Percentiles rank a stretch among this genome's conserved stretches.
phyloP scores from a whole-genome alignment of 2,329 filamentous ascomycete species.

The Fusarium sp. region DNA sequence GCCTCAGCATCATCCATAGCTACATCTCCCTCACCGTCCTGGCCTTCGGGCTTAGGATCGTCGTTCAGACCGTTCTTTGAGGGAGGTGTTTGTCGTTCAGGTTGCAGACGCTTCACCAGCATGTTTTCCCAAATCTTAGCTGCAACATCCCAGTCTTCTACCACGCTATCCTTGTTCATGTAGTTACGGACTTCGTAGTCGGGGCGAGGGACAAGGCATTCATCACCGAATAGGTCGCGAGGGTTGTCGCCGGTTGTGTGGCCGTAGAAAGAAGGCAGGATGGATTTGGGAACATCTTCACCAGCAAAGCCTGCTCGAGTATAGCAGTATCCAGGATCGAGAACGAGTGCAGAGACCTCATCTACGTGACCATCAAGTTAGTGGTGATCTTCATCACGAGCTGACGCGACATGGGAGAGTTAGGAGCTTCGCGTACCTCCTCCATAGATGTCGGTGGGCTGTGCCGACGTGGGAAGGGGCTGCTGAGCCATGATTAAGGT shows the following conservation, averaged over 20 bases:
- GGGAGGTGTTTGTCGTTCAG: constrained; percentile 77
- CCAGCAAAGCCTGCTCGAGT: constrained; percentile 97
- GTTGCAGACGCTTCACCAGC: constrained; percentile 89
- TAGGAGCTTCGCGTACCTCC: constrained; percentile 64
- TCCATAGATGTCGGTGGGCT: constrained; percentile 75
- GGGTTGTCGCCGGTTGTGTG: constrained; percentile 64
- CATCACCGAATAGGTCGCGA: constrained; percentile 86
- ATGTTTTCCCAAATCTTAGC: constrained; percentile 93
- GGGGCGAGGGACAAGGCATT: constrained; percentile 83
- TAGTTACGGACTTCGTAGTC: constrained; percentile 92
- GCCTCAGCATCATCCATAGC: constrained; percentile 67
- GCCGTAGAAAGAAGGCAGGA: constrained; percentile 92
- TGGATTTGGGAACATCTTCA: constrained; percentile 95
- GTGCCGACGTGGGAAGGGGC: constrained; percentile 68
- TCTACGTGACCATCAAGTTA: constrained; percentile 68
- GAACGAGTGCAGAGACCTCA: constrained; percentile 96
- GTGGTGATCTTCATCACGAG: constrained; percentile 29
- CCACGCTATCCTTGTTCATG: constrained; percentile 88
- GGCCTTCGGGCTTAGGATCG: constrained; percentile 68
- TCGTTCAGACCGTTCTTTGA: constrained; percentile 86
- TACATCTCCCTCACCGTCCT: constrained; percentile 74
- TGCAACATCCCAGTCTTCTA: constrained; percentile 97
- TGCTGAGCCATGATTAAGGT: constrained; percentile 67
- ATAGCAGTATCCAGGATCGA: constrained; percentile 93
- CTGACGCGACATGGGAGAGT: constrained; percentile 40